phyloP scores from a whole-genome alignment of 352 stramenopile species.

The Thraustochytrium striatum region DNA sequence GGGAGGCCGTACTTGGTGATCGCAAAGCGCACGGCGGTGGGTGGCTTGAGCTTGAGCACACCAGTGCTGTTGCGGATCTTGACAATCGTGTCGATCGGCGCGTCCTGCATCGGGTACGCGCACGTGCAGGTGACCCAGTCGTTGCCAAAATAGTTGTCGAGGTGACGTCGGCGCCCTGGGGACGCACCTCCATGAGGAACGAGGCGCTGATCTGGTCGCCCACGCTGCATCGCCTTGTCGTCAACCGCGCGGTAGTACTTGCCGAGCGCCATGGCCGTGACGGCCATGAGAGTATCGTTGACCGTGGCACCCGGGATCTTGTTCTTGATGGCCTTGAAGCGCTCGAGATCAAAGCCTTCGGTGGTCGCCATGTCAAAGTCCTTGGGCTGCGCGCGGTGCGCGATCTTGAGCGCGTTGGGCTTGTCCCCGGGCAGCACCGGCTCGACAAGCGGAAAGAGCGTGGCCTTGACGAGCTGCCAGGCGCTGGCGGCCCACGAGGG shows the following conservation, averaged over 20 bases:
- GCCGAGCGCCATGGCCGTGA: not conserved
- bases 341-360: not conserved
- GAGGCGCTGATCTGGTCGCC: not conserved
- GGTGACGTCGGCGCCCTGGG: not conserved
- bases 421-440: not conserved
- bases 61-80: not conserved
- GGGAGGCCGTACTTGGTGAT: not conserved
- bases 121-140: not conserved
- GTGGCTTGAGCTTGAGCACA: not conserved
- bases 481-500: not conserved
- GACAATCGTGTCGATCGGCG: not conserved
- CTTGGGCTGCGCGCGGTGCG: not conserved
- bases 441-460: not conserved
- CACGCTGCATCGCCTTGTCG: not conserved
- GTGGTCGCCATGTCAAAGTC: not conserved
- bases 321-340: not conserved
- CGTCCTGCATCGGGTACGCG: not conserved
- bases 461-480: not conserved
- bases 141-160: slow-evolving; percentile 8
- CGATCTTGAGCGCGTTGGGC: not conserved
- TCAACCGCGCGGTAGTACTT: not conserved
- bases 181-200: not conserved
- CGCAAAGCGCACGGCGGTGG: not conserved
- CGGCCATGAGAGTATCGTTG: not conserved
- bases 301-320: not conserved